Conservation (phyloP, 2,329 filamentous ascomycete genomes). For the Trichoderma guizhouense region DNA sequence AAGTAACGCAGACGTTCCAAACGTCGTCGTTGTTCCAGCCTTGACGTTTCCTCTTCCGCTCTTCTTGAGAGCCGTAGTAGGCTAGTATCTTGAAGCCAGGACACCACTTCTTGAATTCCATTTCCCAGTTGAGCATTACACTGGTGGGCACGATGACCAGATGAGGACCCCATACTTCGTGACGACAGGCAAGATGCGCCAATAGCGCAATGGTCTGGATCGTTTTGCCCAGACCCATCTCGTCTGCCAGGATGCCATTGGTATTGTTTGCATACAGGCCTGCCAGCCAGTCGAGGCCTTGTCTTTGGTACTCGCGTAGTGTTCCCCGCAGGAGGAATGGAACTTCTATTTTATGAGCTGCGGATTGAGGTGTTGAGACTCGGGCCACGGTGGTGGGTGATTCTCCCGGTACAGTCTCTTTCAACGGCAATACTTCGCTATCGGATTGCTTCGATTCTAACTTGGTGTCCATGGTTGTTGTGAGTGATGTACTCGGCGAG, state of each 20-base stretch:
- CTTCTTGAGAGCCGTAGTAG: constrained; percentile 92
- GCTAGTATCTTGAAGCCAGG: constrained; percentile 97
- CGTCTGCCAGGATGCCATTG: constrained; percentile 94
- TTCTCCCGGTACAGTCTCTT: constrained; percentile 26
- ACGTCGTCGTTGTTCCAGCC: constrained; percentile 92
- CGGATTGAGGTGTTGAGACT: constrained; percentile 27
- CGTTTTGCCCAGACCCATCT: constrained; percentile 98
- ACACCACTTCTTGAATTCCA: constrained; percentile 99
- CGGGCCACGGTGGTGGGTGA: constrained; percentile 35
- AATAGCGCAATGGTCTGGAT: constrained; percentile 95
- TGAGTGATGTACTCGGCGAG: constrained; percentile 22
- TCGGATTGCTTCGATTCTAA: constrained; percentile 41
- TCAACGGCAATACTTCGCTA: background rate
- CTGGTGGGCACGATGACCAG: constrained; percentile 95
- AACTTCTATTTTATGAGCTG: constrained; percentile 63
- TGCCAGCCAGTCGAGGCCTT: constrained; percentile 95
- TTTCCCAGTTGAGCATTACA: constrained; percentile 99
- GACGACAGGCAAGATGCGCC: constrained; percentile 84
- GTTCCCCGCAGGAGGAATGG: constrained; percentile 83
- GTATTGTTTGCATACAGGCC: constrained; percentile 88
- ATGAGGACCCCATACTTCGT: constrained; percentile 93
- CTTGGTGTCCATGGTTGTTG: constrained; percentile 34
- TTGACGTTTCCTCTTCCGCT: constrained; percentile 83
- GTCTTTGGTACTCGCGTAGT: constrained; percentile 92
- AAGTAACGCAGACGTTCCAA: constrained; percentile 98